These are phyloP conservation scores for Trichoderma lentiforme DNA, from an alignment of 2,329 filamentous ascomycete genomes.

Conservation along the genomic window DNA sequence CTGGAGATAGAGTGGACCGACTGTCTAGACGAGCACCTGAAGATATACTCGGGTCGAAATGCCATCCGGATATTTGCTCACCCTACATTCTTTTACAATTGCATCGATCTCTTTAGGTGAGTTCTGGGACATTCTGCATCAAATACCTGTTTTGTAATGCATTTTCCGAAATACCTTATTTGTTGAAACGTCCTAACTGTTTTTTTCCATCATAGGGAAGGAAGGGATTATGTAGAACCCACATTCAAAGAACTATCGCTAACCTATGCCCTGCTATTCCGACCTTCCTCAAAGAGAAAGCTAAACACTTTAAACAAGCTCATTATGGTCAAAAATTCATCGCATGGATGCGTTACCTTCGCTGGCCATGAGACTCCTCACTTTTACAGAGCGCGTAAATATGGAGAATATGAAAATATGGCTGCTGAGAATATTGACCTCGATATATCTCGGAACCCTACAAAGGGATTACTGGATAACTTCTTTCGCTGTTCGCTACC, in stretches of 20 bases:
- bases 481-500: background rate
- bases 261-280: background rate
- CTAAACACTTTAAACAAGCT: background rate
- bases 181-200: background rate
- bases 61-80: background rate
- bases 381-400: background rate
- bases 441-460: background rate
- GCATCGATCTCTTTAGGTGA: background rate
- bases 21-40: background rate
- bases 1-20: background rate
- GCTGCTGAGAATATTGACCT: background rate
- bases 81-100: background rate
- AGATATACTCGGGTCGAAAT: background rate
- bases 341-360: background rate
- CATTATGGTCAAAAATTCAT: background rate
- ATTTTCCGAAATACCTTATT: background rate
- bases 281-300: background rate
- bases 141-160: background rate
- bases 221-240: background rate
- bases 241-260: background rate
- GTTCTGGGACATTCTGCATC: background rate
- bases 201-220: background rate
- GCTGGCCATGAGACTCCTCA: background rate
- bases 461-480: background rate
- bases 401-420: background rate